phyloP scores from a whole-genome alignment of 23 red algal genomes.

The Gracilaria caudata region DNA sequence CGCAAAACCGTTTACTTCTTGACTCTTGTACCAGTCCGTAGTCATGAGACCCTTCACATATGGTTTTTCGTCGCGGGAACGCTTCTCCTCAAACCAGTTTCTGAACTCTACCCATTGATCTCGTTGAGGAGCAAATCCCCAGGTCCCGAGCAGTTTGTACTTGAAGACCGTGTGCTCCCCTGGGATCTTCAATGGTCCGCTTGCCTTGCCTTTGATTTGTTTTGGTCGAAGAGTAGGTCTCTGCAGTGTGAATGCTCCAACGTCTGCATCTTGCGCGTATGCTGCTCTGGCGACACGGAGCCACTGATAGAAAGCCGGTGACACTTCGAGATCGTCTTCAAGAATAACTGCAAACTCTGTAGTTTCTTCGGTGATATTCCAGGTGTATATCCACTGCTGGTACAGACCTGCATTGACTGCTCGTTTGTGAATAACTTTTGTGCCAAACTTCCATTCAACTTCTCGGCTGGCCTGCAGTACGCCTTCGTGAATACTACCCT shows the following conservation, averaged over 20 bases:
- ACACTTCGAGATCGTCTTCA: constrained; percentile 84
- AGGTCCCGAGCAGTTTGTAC: constrained; percentile 73
- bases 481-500: constrained; percentile 34
- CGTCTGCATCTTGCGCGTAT: constrained; percentile 64
- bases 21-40: constrained; percentile 79
- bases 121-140: constrained; percentile 79
- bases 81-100: constrained; percentile 56
- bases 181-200: constrained; percentile 48
- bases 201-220: constrained; percentile 59
- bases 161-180: constrained; percentile 49
- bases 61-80: constrained; percentile 36
- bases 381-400: constrained; percentile 73
- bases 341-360: constrained; percentile 75
- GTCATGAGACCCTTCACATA: constrained; percentile 72
- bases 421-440: constrained; percentile 63
- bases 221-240: constrained; percentile 61
- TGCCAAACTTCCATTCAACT: constrained; percentile 61
- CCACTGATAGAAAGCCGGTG: constrained; percentile 71
- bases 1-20: constrained; percentile 57
- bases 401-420: constrained; percentile 63
- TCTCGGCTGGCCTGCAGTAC: constrained; percentile 44
- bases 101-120: constrained; percentile 71
- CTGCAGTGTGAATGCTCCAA: constrained; percentile 73
- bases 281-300: constrained; percentile 61
- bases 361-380: constrained; percentile 71